phyloP scores from a whole-genome alignment of 106 monocot genomes.

The Agapanthus africanus region DNA sequence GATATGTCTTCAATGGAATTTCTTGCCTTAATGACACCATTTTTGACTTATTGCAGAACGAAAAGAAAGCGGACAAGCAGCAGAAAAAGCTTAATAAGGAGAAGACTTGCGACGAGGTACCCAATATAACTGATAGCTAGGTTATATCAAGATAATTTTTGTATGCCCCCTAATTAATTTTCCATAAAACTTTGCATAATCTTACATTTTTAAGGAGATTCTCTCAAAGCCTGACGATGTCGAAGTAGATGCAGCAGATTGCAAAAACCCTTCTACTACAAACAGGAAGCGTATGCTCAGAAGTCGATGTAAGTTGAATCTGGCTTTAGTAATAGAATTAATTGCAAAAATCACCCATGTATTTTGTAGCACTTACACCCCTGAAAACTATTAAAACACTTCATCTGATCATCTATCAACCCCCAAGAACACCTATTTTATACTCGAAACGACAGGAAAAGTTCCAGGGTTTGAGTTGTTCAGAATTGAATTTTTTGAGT shows the following conservation, averaged over 20 bases:
- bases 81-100: background rate
- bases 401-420: no score
- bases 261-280: slow-evolving; percentile 14
- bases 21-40: no score
- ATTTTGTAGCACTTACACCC: no score
- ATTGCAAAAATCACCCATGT: no score
- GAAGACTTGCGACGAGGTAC: slow-evolving; percentile 8
- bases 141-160: background rate
- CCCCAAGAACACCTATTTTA: no score
- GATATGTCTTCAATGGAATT: background rate
- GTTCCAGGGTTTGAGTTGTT: no score
- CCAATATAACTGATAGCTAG: background rate
- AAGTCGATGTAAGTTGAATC: slow-evolving; percentile 31
- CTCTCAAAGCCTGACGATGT: background rate
- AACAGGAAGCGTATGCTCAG: slow-evolving; percentile 24
- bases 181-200: no score
- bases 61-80: slow-evolving; percentile 20
- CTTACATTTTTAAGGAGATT: background rate
- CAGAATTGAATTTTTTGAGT: no score
- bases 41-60: slow-evolving; percentile 16
- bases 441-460: no score
- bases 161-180: background rate
- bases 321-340: no score
- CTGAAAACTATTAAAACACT: no score
- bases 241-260: background rate